Evolutionary conservation across 495 filamentous ascomycete species (phyloP).

Genomic region (Talaromyces nanjingensis): DNA sequence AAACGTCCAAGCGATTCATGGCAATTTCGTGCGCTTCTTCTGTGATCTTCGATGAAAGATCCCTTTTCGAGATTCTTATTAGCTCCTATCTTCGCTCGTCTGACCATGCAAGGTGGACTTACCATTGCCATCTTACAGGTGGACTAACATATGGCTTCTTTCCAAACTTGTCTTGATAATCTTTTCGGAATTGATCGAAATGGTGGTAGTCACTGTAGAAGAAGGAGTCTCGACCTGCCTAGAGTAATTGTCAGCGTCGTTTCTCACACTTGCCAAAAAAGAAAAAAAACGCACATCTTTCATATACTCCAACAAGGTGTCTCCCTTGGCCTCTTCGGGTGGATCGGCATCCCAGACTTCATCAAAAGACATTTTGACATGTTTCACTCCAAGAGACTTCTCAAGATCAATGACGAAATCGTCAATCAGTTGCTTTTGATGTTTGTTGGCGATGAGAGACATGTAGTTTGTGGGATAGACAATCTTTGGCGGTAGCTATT

Average conservation of each 20-base stretch:
- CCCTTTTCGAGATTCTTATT: not conserved
- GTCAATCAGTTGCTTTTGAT: conserved; percentile 18
- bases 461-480: not conserved
- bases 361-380: not conserved
- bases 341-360: not conserved
- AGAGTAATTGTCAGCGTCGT: not conserved
- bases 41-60: not conserved
- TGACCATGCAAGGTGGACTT: not conserved
- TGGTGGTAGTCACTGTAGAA: not conserved
- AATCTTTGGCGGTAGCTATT: not conserved
- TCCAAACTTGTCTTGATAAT: not conserved
- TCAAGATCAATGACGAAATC: conserved; percentile 34
- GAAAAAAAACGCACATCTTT: not conserved
- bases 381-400: conserved; percentile 21
- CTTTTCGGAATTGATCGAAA: not conserved
- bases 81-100: not conserved
- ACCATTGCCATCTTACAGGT: not conserved
- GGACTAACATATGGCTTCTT: not conserved
- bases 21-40: not conserved
- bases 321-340: not conserved
- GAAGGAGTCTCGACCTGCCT: not conserved
- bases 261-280: not conserved
- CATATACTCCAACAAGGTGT: not conserved
- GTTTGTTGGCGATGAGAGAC: not conserved
- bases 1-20: not conserved